Base-by-base conservation (phyloP, 495 filamentous ascomycete species). In the Penicillium robsamsonii region DNA sequence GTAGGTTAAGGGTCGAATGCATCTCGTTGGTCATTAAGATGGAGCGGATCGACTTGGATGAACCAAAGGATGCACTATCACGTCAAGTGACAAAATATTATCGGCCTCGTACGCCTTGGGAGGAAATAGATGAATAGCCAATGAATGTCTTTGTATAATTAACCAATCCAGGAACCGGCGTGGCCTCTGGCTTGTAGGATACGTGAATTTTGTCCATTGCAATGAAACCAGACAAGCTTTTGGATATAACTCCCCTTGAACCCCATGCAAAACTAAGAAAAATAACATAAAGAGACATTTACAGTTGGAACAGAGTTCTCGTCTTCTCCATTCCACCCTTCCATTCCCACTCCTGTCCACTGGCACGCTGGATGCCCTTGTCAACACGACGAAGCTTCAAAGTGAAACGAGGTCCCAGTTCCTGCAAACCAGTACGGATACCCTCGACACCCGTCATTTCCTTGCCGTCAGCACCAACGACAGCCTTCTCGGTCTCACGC, bases 341-440 rank as follows among this genome's bases (percentile, higher is more conserved):
- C 93, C 93, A 97, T 67, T 94, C 83, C 92, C 94, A 97, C 66
- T 93, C 89, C 67, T 91, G 90, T 29, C 91, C 91, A 69, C 84
- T 87, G 20, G 79, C 82, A 55, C 86, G 77, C 56, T 92, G 91
- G 43, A 98, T 85, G 1, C 91, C 91, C 76, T 89, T 92, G 68
- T 97, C 92, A 22, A 97, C 86, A 66, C 94, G 84, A 51, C 95
- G 83, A 57, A 98, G 74, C 77, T 96, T 96, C 64, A 96, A 61
- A 1, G 92, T 96, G 66, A 95, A 89, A 31, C 89, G 73, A 2
- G 92, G 92, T 0, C 91, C 91, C 24, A 96, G 69, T 66, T 96
- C 91, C 70, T 95, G 92, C 58, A 96, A 64, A 33, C 93, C 92
- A 24, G 89, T 86, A 22, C 87, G 83, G 44, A 98, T 90, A 10